A percentile compares a stretch with the other conserved stretches of the same genome.
Conservation (phyloP, 2,329 filamentous ascomycete species). For the Didymella exigua region DNA sequence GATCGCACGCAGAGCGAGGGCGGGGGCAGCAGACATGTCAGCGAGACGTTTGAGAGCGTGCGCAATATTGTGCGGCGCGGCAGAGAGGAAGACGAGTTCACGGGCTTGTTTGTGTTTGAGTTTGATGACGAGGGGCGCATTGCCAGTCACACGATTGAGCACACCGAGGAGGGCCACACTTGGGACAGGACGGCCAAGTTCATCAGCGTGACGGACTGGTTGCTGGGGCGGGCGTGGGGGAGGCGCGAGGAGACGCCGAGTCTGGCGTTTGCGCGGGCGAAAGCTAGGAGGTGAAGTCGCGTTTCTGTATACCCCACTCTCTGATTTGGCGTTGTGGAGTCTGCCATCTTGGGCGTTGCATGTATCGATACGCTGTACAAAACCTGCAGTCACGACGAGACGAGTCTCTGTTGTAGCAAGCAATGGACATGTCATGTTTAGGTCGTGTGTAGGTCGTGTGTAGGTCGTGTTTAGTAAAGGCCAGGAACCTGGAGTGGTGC, state of each 20-base stretch:
- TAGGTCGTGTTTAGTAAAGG: no score
- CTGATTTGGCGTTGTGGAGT: no score
- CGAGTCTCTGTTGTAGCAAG: not conserved
- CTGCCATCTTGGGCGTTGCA: no score
- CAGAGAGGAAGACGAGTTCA: slow-evolving; percentile 69
- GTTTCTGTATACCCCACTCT: no score
- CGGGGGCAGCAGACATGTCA: slow-evolving; percentile 51
- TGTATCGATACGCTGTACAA: slow-evolving; percentile 13
- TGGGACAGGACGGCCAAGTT: slow-evolving; percentile 87
- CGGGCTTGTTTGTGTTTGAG: slow-evolving; percentile 91
- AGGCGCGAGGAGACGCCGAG: slow-evolving; percentile 52
- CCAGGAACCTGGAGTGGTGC: not conserved
- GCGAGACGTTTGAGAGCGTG: slow-evolving; percentile 61
- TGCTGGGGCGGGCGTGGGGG: slow-evolving; percentile 77
- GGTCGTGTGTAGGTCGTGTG: no score
- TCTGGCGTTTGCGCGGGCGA: slow-evolving; percentile 49
- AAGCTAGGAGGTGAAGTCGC: no score
- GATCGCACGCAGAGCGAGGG: no score
- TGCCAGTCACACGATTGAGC: slow-evolving; percentile 88
- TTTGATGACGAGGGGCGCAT: slow-evolving; percentile 89
- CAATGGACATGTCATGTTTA: not conserved
- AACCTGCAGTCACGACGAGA: not conserved
- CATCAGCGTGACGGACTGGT: slow-evolving; percentile 91
- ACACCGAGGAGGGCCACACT: slow-evolving; percentile 80
- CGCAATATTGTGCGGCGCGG: slow-evolving; percentile 60